Conservation (phyloP, 2,329 filamentous ascomycete genomes). For the Fusarium keratoplasticum region DNA sequence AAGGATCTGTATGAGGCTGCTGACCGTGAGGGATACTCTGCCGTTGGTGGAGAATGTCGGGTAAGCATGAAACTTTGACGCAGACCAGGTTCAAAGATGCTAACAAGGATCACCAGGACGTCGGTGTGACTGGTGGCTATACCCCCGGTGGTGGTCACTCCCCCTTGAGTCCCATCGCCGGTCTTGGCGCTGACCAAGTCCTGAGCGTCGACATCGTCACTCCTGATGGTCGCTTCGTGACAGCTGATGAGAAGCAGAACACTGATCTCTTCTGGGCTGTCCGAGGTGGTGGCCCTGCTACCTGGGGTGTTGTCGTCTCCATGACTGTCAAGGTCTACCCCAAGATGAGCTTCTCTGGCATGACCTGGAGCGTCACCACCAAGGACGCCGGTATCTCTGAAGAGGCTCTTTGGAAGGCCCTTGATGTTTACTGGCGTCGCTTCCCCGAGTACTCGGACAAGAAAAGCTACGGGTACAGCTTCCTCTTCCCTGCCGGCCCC, state of each 20-base stretch:
- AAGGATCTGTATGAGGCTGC: slow-evolving; percentile 60
- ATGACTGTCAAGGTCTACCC: slow-evolving; percentile 51
- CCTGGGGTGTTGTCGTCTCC: slow-evolving; percentile 58
- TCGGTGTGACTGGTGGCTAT: slow-evolving; percentile 70
- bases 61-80: background rate
- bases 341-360: slow-evolving; percentile 48
- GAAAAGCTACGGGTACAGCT: slow-evolving; percentile 43
- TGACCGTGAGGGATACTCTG: slow-evolving; percentile 56
- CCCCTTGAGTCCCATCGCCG: slow-evolving; percentile 62
- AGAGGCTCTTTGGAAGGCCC: slow-evolving; percentile 47
- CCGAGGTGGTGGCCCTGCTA: slow-evolving; percentile 64
- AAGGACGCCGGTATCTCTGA: slow-evolving; percentile 35
- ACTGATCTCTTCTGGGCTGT: slow-evolving; percentile 72
- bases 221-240: slow-evolving; percentile 59
- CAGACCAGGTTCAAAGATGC: accelerated
- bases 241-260: slow-evolving; percentile 55
- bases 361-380: slow-evolving; percentile 45
- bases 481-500: slow-evolving; percentile 36
- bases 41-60: slow-evolving; percentile 66
- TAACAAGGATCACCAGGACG: slow-evolving; percentile 47
- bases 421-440: slow-evolving; percentile 40
- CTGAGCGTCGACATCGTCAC: slow-evolving; percentile 67
- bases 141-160: slow-evolving; percentile 70
- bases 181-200: slow-evolving; percentile 69
- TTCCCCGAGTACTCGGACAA: slow-evolving; percentile 43